These are phyloP conservation scores for Hortaea werneckii DNA, from an alignment of 2,329 filamentous ascomycete species.

Conservation along the genomic window DNA sequence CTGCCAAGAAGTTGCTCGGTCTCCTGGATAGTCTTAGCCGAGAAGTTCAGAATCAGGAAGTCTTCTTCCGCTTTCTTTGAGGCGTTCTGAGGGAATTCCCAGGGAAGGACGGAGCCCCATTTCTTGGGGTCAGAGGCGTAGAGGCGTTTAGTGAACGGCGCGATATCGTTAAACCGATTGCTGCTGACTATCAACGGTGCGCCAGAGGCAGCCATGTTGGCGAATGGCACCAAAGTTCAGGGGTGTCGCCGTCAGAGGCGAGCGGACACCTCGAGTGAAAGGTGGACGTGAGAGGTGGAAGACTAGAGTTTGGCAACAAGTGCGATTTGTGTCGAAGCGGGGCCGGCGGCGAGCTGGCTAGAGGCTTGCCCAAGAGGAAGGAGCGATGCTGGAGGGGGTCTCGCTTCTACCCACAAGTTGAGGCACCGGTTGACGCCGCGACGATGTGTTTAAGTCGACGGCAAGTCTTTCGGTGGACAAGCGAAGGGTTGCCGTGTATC, in stretches of 20 bases:
- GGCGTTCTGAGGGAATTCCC: constrained; percentile 22
- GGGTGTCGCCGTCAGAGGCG: too few species aligned
- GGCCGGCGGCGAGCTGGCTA: neutral
- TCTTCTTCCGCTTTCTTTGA: constrained; percentile 22
- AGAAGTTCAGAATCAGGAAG: constrained; percentile 21
- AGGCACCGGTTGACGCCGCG: neutral
- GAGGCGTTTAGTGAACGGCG: constrained; percentile 19
- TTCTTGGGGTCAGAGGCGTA: constrained; percentile 14
- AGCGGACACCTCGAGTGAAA: too few species aligned
- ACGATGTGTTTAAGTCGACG: too few species aligned
- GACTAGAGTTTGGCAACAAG: neutral
- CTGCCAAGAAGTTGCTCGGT: constrained; percentile 21
- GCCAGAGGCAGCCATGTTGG: neutral
- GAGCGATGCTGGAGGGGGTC: neutral
- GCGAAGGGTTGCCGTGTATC: too few species aligned
- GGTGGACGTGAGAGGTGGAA: neutral
- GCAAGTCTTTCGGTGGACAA: too few species aligned
- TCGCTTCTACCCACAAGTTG: neutral
- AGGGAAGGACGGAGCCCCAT: constrained; percentile 22
- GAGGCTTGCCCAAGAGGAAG: neutral
- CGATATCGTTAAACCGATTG: constrained; percentile 20
- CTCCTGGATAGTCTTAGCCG: constrained; percentile 1
- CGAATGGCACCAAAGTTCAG: neutral
- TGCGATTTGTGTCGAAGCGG: neutral
- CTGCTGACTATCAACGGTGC: constrained; percentile 20